Base-by-base conservation (phyloP, 192 early-diverging fungal genomes). In the Backusella psychrophila region DNA sequence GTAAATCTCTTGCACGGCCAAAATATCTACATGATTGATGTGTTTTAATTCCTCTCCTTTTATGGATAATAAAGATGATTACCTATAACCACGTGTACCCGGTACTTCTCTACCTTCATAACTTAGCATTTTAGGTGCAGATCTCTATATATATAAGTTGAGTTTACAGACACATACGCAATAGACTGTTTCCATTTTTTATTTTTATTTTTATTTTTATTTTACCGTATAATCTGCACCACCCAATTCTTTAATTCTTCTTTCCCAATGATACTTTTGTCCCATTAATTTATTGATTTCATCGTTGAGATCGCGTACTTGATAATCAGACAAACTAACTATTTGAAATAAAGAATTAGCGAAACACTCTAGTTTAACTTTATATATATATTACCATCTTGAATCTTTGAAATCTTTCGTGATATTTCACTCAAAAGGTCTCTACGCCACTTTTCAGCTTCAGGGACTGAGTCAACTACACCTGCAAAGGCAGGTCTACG, bases 231-330 rank as follows among this genome's bases (percentile, higher is more conserved):
- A 97, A 81, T 98, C 93, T 1, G 96, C 92, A 3, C 98, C 97
- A 59, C 97, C 98, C 1, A 99, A 88, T 81, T 96, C 95, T 70
- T 89, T 85, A 74, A 99, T 95, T 46, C 94, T 90, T 66, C 89
- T 82, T 66, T 99, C 98, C 98, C 96, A 99, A 69, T 91, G 89
- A 63, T 90, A 86, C 79, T 98, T 98, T 81, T 96, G 94, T 38
- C 95, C 88, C 80, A 98, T 86, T 39, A 93, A 83, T 81, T 95
- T 96, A 85, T 99, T 99, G 86, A 99, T 97, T 35, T 93, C 91
- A 82, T 99, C 98, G 83, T 99, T 99, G 66, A 96, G 82, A 76
- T 98, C 96, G 41, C 97, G 87, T 59, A 99, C 90, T 77, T 97
- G 94, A 73, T 92, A 89, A 53, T 97, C 96, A n/a, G 93, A 93